Evolutionary conservation across 331 rosid genomes (phyloP).

Genomic region (Acacia pycnantha): DNA sequence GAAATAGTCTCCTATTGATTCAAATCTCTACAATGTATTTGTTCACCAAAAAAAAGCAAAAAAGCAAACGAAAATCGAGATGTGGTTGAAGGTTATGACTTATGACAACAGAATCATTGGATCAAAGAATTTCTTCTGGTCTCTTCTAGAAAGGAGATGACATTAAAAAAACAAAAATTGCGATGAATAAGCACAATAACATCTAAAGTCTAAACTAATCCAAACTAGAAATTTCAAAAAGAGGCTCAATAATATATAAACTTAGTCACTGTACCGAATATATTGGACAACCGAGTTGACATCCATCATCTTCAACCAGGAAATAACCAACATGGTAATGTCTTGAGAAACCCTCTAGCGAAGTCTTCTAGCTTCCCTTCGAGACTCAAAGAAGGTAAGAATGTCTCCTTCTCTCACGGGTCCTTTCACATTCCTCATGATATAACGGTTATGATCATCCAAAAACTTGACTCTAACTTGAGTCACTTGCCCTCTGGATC

Average conservation of each 20-base stretch:
- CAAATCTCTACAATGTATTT: not conserved
- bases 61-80: no score
- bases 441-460: constrained; percentile 39
- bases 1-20: not conserved
- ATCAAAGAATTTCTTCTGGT: not conserved
- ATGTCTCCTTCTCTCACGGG: constrained; percentile 42
- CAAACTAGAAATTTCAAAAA: not conserved
- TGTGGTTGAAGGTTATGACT: no score
- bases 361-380: constrained; percentile 44
- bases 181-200: not conserved
- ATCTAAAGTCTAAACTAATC: not conserved
- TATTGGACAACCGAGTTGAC: not conserved
- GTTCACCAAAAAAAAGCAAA: no score
- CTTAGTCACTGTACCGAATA: not conserved
- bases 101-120: not conserved
- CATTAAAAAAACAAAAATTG: not conserved
- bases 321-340: not conserved
- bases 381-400: constrained; percentile 41
- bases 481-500: constrained; percentile 47
- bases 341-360: constrained; percentile 24
- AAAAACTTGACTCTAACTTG: constrained; percentile 43
- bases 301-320: not conserved
- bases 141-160: not conserved
- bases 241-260: not conserved
- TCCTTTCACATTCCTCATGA: constrained; percentile 44